phyloP scores from a whole-genome alignment of 768 basidiomycete species.

The Cystofilobasidium macerans region DNA sequence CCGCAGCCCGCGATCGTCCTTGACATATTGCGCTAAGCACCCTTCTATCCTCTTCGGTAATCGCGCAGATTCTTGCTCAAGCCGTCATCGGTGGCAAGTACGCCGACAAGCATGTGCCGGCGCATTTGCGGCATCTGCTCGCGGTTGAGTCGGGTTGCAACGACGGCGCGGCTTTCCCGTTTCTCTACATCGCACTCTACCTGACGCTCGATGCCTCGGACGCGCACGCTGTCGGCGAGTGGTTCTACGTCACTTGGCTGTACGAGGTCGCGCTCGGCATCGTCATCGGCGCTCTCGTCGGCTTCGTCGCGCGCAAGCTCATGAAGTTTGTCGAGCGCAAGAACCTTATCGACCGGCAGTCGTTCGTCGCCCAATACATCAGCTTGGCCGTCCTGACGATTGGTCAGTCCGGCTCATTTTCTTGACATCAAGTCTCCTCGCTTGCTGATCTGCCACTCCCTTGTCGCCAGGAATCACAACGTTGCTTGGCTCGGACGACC shows the following conservation, averaged over 20 bases:
- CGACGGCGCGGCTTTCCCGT: constrained; percentile 57
- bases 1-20: neutral
- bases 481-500: constrained; percentile 81
- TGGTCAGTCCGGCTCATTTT: constrained; percentile 29
- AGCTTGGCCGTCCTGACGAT: constrained; percentile 37
- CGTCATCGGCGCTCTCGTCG: constrained; percentile 61
- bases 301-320: constrained; percentile 68
- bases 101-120: constrained; percentile 84
- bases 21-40: neutral
- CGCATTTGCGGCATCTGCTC: constrained; percentile 65
- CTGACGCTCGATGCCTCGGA: constrained; percentile 57
- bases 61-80: constrained; percentile 50
- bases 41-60: constrained; percentile 40
- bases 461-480: constrained; percentile 72
- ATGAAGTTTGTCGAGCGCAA: constrained; percentile 86
- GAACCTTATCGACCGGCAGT: constrained; percentile 82
- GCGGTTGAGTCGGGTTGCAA: constrained; percentile 88
- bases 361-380: constrained; percentile 71
- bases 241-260: constrained; percentile 70
- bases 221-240: constrained; percentile 62
- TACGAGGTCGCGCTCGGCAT: constrained; percentile 70
- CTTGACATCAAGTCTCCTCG: neutral
- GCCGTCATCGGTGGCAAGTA: constrained; percentile 92
- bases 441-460: constrained; percentile 39
- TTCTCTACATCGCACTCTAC: constrained; percentile 58